phyloP scores from a whole-genome alignment of 768 basidiomycete species.

The Kwoniella mangroviensis region DNA sequence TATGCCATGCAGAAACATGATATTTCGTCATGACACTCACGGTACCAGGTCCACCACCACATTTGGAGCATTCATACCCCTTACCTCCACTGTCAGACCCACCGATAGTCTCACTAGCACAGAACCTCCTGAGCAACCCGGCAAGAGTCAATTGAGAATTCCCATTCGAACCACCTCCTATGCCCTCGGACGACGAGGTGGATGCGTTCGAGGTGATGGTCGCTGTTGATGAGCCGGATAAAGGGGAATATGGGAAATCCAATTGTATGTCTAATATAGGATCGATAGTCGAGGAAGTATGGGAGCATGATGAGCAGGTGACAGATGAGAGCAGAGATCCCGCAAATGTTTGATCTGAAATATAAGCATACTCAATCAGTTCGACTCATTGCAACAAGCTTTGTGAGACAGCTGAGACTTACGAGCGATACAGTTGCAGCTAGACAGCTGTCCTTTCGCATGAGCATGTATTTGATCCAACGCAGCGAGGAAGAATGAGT shows the following conservation, averaged over 20 bases:
- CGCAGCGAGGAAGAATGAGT: constrained; percentile 60
- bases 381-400: not conserved
- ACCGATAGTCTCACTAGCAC: constrained; percentile 77
- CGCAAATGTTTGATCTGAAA: constrained; percentile 74
- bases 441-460: constrained; percentile 75
- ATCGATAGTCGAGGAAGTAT: constrained; percentile 76
- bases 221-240: not conserved
- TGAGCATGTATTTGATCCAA: constrained; percentile 86
- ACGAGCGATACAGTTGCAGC: constrained; percentile 86
- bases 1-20: no score
- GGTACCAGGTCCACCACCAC: constrained; percentile 60
- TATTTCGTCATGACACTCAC: constrained; percentile 24
- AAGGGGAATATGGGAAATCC: constrained; percentile 66
- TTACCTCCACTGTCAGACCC: constrained; percentile 60
- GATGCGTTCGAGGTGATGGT: constrained; percentile 14
- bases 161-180: constrained; percentile 19
- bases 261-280: constrained; percentile 90
- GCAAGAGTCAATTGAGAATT: constrained; percentile 65
- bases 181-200: constrained; percentile 59
- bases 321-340: constrained; percentile 88
- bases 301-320: constrained; percentile 81
- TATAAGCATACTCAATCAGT: not conserved
- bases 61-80: constrained; percentile 83
- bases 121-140: constrained; percentile 74
- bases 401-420: constrained; percentile 19